Evolutionary conservation across 805 yeast genomes (phyloP).

Genomic region (Metschnikowia similis): DNA sequence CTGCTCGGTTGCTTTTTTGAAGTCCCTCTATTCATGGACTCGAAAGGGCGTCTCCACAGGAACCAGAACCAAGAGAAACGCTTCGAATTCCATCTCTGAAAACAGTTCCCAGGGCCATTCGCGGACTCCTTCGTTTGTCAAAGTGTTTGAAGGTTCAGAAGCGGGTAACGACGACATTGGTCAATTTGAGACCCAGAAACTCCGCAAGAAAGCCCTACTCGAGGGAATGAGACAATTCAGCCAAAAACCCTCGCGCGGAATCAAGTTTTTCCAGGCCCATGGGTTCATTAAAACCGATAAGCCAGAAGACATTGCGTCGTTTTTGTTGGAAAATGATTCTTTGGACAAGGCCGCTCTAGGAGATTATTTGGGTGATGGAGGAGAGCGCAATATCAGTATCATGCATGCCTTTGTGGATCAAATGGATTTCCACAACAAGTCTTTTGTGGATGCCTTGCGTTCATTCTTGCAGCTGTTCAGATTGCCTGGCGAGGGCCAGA

Average conservation of each 20-base stretch:
- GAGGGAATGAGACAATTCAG: conserved; percentile 80
- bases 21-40: conserved; percentile 84
- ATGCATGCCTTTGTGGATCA: conserved; percentile 93
- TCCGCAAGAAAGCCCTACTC: conserved; percentile 72
- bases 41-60: conserved; percentile 48
- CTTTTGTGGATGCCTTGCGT: conserved; percentile 85
- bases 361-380: conserved; percentile 88
- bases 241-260: conserved; percentile 78
- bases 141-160: conserved; percentile 33
- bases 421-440: conserved; percentile 66
- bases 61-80: conserved; percentile 3
- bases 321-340: conserved; percentile 67
- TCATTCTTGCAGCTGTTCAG: conserved; percentile 81
- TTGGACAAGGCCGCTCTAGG: conserved; percentile 83
- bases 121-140: conserved; percentile 27
- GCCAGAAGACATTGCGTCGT: conserved; percentile 69
- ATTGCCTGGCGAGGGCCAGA: conserved; percentile 97
- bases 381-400: conserved; percentile 66
- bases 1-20: conserved; percentile 74
- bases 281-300: conserved; percentile 59
- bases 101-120: conserved; percentile 16
- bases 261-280: conserved; percentile 54
- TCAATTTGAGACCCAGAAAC: conserved; percentile 82
- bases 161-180: conserved; percentile 72
- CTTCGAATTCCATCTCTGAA: conserved; percentile 12